Percentiles rank a stretch among this genome's conserved stretches.
Evolutionary conservation across 2,329 filamentous ascomycete genomes (phyloP).

Genomic region (Lachnellula occidentalis): DNA sequence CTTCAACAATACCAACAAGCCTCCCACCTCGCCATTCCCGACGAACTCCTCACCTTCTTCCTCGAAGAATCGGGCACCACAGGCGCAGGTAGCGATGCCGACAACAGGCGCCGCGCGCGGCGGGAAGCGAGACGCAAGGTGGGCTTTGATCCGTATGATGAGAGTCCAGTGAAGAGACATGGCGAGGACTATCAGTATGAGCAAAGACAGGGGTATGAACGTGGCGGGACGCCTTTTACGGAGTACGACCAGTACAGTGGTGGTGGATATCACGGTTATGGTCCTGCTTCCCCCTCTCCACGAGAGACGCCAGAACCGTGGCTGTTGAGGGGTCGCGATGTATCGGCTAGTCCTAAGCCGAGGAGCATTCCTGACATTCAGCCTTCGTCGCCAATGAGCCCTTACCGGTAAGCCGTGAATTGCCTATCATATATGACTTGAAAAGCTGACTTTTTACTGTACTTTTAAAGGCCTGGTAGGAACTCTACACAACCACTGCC

Average conservation of each 20-base stretch:
- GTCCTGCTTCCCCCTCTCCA: constrained; percentile 7
- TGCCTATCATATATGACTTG: not conserved
- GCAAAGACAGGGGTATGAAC: constrained; percentile 21
- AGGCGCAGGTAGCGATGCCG: constrained; percentile 56
- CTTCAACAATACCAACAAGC: constrained; percentile 71
- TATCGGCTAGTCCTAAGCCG: constrained; percentile 7
- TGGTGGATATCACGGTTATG: constrained; percentile 2
- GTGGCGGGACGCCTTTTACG: constrained; percentile 21
- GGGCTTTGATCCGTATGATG: constrained; percentile 68
- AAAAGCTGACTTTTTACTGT: not conserved
- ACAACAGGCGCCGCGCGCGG: constrained; percentile 54
- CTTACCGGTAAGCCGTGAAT: constrained; percentile 13
- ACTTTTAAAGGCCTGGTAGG: constrained; percentile 4
- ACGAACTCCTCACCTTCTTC: constrained; percentile 72
- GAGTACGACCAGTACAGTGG: constrained; percentile 8
- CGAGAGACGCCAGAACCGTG: constrained; percentile 21
- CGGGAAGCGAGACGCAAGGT: constrained; percentile 56
- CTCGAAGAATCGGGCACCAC: constrained; percentile 62
- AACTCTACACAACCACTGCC: constrained; percentile 21
- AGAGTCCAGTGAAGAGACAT: constrained; percentile 56
- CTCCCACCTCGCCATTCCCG: constrained; percentile 64
- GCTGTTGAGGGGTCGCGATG: constrained; percentile 17
- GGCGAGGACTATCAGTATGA: constrained; percentile 60
- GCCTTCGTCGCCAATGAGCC: constrained; percentile 20
- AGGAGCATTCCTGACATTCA: constrained; percentile 10